Conservation (phyloP, 1,139 yeast genomes). For the Yamadazyma aaseri region DNA sequence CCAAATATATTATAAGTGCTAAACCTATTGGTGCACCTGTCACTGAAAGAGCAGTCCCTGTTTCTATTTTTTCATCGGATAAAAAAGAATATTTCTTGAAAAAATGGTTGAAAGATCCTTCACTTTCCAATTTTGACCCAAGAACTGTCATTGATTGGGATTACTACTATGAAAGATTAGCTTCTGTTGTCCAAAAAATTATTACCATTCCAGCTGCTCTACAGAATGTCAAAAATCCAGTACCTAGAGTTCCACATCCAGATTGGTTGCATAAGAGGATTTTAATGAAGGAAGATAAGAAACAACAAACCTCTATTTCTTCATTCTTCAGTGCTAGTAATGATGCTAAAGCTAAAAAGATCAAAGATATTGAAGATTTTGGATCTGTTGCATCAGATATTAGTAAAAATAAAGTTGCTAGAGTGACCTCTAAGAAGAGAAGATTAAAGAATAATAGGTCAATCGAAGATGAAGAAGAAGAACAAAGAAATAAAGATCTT, state of each 20-base stretch:
- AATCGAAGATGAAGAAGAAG: slow-evolving; percentile 43
- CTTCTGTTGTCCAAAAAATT: slow-evolving; percentile 91
- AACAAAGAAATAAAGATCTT: slow-evolving; percentile 40
- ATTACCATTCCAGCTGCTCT: slow-evolving; percentile 97
- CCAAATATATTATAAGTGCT: slow-evolving; percentile 88
- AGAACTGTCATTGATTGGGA: slow-evolving; percentile 90
- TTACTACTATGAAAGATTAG: slow-evolving; percentile 86
- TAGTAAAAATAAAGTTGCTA: slow-evolving; percentile 42
- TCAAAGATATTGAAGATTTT: slow-evolving; percentile 78
- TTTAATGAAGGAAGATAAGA: slow-evolving; percentile 56
- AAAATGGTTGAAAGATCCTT: slow-evolving; percentile 83
- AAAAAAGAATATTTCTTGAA: slow-evolving; percentile 66
- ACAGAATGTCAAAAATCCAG: slow-evolving; percentile 88
- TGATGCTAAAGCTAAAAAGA: slow-evolving; percentile 27
- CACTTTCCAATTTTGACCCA: slow-evolving; percentile 82
- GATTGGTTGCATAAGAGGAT: slow-evolving; percentile 83
- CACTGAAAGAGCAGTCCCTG: slow-evolving; percentile 95
- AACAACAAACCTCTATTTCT: slow-evolving; percentile 67
- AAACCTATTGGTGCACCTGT: slow-evolving; percentile 87
- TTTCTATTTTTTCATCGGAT: slow-evolving; percentile 88
- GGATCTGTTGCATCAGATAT: slow-evolving; percentile 35
- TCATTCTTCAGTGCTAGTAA: slow-evolving; percentile 51
- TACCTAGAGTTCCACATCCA: slow-evolving; percentile 91
- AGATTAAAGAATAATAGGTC: slow-evolving; percentile 22
- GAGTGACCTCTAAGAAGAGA: slow-evolving; percentile 45